These are phyloP conservation scores for Neoboletus brunneissimus DNA, from an alignment of 768 basidiomycete genomes.

Conservation along the genomic window DNA sequence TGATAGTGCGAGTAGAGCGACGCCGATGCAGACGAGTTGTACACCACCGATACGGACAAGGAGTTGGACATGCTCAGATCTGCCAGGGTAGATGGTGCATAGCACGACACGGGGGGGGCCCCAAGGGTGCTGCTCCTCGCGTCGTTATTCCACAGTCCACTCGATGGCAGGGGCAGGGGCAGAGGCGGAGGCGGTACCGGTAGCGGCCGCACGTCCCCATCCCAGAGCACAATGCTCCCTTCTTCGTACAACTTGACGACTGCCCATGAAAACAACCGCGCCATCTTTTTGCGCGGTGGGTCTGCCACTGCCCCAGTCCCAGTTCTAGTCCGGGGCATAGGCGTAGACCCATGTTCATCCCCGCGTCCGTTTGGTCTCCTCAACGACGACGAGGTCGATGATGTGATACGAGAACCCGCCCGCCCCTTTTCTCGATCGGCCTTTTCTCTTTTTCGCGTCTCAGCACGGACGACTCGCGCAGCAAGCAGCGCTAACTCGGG, in stretches of 20 bases:
- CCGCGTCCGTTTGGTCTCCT: not conserved
- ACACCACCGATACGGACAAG: slow-evolving; percentile 28
- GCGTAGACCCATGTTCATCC: not conserved
- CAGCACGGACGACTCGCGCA: slow-evolving; percentile 59
- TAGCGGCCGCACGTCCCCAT: slow-evolving; percentile 51
- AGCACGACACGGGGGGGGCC: slow-evolving; percentile 25
- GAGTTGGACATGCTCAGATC: not conserved
- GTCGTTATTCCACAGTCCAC: slow-evolving; percentile 49
- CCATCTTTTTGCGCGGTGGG: slow-evolving; percentile 46
- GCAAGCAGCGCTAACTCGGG: slow-evolving; percentile 69
- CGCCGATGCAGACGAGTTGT: slow-evolving; percentile 19
- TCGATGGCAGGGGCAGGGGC: not conserved
- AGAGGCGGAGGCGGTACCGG: slow-evolving; percentile 17
- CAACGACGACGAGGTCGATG: not conserved
- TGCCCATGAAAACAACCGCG: slow-evolving; percentile 66
- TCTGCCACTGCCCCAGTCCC: not conserved
- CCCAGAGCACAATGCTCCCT: slow-evolving; percentile 74
- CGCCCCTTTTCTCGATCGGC: slow-evolving; percentile 42
- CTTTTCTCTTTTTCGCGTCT: slow-evolving; percentile 50
- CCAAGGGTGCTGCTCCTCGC: slow-evolving; percentile 23
- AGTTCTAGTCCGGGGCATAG: not conserved
- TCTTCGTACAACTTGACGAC: slow-evolving; percentile 63
- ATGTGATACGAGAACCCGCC: not conserved
- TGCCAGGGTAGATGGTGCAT: slow-evolving; percentile 13
- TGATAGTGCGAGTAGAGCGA: slow-evolving; percentile 28